Base-by-base conservation (phyloP, 768 basidiomycete genomes). In the Leccinum longicurvipes region DNA sequence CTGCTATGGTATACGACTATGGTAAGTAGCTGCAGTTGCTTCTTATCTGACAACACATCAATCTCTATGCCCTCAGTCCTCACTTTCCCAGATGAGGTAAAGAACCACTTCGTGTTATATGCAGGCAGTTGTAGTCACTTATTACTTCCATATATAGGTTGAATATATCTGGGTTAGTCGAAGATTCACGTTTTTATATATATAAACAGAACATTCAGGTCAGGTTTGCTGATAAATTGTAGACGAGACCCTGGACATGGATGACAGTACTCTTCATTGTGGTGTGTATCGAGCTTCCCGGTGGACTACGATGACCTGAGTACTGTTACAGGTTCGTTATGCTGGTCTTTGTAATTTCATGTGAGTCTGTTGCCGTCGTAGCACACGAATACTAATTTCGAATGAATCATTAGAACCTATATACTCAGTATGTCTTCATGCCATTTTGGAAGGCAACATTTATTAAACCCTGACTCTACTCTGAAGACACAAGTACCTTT, bases 281-380 rank as follows among this genome's bases (percentile, higher is more conserved):
- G 14, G 59, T 60, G 4, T 9, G 59, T 57, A 48, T 19, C 19
- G 3, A 10, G 12, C 4, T 31, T 27, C 4, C 27, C 9, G 4
- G 6, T 7, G 2, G 10, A n/a, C 27, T 29, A 36, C 41, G 23
- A 8, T 11, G 7, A 27, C 4, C 1, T 12, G 10, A 24, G 25
- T 11, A 41, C 47, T 25, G 14, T 44, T 34, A 15, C 15, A 60
- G 54, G 46, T 60, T 39, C 60, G 60, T 32, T 60, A 60, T 50
- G 6, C n/a, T 14, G 58, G 60, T 10, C 44, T 55, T 10, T 29
- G 8, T 5, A 28, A 8, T n/a, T 8, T 60, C 17, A 8, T 41
- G 60, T 59, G 12, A 34, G 59, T 48, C 15, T 32, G 9, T 11
- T 9, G 2, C 41, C 10, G 23, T 29, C 14, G 31, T 29, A 3